Evolutionary conservation across 2,329 filamentous ascomycete genomes (phyloP), one percentile per base, ranked within the genome.

Genomic region (Zymoseptoria ardabiliae): DNA sequence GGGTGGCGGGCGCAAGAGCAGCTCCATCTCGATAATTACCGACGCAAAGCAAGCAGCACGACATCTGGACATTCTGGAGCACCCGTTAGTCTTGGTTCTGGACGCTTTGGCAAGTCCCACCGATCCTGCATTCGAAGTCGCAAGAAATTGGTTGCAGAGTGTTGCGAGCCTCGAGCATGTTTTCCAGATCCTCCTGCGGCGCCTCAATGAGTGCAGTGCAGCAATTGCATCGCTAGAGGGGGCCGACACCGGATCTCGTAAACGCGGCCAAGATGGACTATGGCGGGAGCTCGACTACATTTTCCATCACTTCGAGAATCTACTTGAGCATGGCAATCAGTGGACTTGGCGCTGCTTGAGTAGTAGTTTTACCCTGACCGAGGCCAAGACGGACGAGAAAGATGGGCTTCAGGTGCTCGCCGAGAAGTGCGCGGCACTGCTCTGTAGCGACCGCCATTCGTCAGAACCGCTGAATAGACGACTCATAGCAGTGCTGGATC

Each of bases 81-180:
- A 91, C 54, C 93, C 93, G 1, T 74, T 96, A 19, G 88, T 97
- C 63, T 76, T 96, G 10, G 81, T 95, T 63, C 78, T 97, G 23
- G 93, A 97, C 73, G 82, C 87, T 1, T 78, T 97, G 1, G 75
- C 83, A 19, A 87, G 92, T 60, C 86, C 90, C 61, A 81, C 83
- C 20, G 87, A 85, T 2, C 89, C 92, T 66, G 77, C 88, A 13
- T 90, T 87, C 62, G 87, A 91, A 74, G 87, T 88, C 23, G 85
- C 90, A 48, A 88, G 87, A 67, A 85, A 83, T 54, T 97, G 93
- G 92, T 79, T 97, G 3, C 87, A 89, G 66, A 86, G 76, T 57
- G 69, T 82, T 9, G 75, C 81, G 13, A 82, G 77, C 49, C 74
- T 85, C 28, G 77, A 79, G 57, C 78, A 74, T 68, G 75, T 81